Evolutionary conservation across 805 yeast genomes (phyloP).

Genomic region (Yamadazyma insecticola): DNA sequence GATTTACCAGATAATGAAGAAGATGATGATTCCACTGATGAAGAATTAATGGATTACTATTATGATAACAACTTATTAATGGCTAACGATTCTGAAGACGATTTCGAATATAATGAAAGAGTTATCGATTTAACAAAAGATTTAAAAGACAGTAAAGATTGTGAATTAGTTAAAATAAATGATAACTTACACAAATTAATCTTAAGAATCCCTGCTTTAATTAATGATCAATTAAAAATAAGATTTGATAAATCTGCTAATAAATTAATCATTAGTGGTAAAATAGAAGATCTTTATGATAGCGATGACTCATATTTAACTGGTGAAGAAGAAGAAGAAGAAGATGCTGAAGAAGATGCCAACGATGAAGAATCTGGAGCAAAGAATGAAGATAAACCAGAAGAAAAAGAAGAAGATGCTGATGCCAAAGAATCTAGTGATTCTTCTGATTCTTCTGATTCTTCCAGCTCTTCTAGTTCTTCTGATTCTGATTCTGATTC

Average conservation of each 20-base stretch:
- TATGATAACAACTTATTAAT: conserved; percentile 20
- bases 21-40: conserved; percentile 33
- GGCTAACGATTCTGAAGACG: conserved; percentile 27
- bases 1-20: conserved; percentile 32
- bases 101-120: conserved; percentile 18
- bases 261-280: conserved; percentile 38
- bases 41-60: conserved; percentile 22
- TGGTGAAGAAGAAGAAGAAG: conserved; percentile 13
- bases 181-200: conserved; percentile 36
- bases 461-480: conserved; percentile 1
- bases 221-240: conserved; percentile 36
- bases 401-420: conserved; percentile 9
- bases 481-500: conserved; percentile 2
- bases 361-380: conserved; percentile 8
- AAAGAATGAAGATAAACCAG: conserved; percentile 11
- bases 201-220: conserved; percentile 38
- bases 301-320: conserved; percentile 16
- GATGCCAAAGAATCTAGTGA: conserved; percentile 5
- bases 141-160: conserved; percentile 39
- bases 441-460: neutral
- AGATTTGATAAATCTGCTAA: conserved; percentile 37
- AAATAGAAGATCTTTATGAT: conserved; percentile 20
- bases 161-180: conserved; percentile 36
- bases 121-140: conserved; percentile 39
- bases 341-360: conserved; percentile 12